Evolutionary conservation across 2,329 filamentous ascomycete genomes (phyloP).

Genomic region (Endoconidiophora polonica): DNA sequence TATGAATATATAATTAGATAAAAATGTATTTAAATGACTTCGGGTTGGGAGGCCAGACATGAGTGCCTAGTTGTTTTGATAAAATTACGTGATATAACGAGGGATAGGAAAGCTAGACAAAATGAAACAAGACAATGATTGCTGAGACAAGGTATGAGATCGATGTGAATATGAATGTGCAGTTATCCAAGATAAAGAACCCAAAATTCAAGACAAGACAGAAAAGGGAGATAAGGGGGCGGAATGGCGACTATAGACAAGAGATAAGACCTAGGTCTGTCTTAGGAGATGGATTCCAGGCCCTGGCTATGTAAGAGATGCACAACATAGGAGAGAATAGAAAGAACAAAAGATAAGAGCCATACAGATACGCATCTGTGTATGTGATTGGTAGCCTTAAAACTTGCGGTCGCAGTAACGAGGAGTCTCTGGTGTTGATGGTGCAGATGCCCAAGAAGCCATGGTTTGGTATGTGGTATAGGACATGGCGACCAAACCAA

Average conservation of each 20-base stretch:
- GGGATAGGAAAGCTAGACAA: not conserved
- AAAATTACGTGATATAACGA: no score
- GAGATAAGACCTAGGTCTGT: no score
- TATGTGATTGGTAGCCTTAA: no score
- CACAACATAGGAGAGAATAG: not conserved
- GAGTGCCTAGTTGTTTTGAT: no score
- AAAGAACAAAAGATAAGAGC: not conserved
- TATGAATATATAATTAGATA: no score
- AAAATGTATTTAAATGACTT: no score
- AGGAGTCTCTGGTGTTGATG: conserved; percentile 26
- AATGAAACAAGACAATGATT: not conserved
- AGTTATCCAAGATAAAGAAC: not conserved
- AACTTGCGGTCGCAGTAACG: conserved; percentile 38
- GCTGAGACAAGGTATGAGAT: no score
- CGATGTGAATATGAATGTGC: no score
- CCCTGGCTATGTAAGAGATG: not conserved
- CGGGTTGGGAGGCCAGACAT: no score
- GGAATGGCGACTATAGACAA: no score
- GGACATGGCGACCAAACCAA: conserved; percentile 73
- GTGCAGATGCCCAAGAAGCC: conserved; percentile 61
- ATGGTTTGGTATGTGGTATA: conserved; percentile 84
- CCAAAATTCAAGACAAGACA: not conserved
- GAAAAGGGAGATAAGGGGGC: not conserved
- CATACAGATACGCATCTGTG: not conserved
- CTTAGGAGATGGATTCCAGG: not conserved